Evolutionary conservation across 2,329 filamentous ascomycete species (phyloP), one percentile per base, ranked within the genome.

Genomic region (Sclerotinia borealis): DNA sequence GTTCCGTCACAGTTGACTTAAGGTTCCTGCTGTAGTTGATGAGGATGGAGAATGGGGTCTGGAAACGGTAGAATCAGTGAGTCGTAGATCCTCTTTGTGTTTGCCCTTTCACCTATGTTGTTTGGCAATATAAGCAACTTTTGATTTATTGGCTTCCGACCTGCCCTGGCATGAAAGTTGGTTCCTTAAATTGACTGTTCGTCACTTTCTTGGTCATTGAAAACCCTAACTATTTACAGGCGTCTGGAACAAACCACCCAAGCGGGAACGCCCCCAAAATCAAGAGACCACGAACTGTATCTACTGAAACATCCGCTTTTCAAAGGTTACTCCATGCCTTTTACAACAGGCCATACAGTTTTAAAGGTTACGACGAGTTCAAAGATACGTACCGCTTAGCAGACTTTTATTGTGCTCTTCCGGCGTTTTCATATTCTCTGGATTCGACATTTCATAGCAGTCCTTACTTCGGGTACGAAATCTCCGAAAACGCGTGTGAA

Each of bases 11-110:
- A n/a, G n/a, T n/a, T n/a, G n/a, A n/a, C n/a, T n/a, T n/a, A n/a
- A n/a, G n/a, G n/a, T n/a, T n/a, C n/a, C n/a, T n/a, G n/a, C 64
- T 15, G 64, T 66, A 4, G 41, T 65, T 50, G 64, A 67, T 34
- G n/a, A 55, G 2, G 64, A 66, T 48, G 58, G 63, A 25, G 36
- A 39, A 39, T 66, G 67, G 67, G 63, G 48, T 15, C 36, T 68
- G 31, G 64, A 65, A 19, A 15, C 49, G 15, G 51, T 52, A 15
- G 25, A 56, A 43, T 13, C 22, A 17, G 52, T 56, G 25, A 17
- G 52, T 56, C 22, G 22, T 49, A 49, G 11, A n/a, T n/a, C n/a
- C n/a, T n/a, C n/a, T n/a, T n/a, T n/a, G n/a, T n/a, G n/a, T n/a
- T n/a, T n/a, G n/a, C n/a, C n/a, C n/a, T n/a, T n/a, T n/a, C n/a